Evolutionary conservation across 2,329 filamentous ascomycete genomes (phyloP).

Genomic region (Colletotrichum euphorbiae): DNA sequence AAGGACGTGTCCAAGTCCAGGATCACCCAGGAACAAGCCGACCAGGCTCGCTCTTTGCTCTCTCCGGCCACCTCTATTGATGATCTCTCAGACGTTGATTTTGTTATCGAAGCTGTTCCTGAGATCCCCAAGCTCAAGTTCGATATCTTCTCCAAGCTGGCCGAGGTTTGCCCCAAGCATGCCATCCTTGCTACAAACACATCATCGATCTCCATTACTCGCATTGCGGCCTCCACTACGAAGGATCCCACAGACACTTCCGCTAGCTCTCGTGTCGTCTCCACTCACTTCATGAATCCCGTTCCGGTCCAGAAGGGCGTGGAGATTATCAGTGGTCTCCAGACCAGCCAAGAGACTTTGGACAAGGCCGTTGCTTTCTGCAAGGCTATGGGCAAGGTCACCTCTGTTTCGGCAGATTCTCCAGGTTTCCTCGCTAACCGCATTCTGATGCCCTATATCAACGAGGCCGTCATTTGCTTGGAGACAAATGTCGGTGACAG

Average conservation of each 20-base stretch:
- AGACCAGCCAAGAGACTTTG: constrained; percentile 86
- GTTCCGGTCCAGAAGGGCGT: constrained; percentile 97
- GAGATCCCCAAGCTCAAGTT: constrained; percentile 91
- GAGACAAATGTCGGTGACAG: constrained; percentile 91
- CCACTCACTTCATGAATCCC: constrained; percentile 99
- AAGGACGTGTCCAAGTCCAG: constrained; percentile 93
- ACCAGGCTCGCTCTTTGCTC: constrained; percentile 77
- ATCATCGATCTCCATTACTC: constrained; percentile 97
- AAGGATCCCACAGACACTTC: constrained; percentile 82
- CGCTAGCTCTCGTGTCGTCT: constrained; percentile 87
- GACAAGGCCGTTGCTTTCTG: constrained; percentile 88
- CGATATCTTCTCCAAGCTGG: constrained; percentile 86
- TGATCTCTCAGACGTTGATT: constrained; percentile 85
- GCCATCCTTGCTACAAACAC: constrained; percentile 97
- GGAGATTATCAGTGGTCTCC: constrained; percentile 94
- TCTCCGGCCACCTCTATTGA: constrained; percentile 79
- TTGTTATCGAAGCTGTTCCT: constrained; percentile 97
- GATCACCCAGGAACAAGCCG: constrained; percentile 84
- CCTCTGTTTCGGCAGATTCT: constrained; percentile 87
- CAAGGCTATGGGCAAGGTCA: constrained; percentile 91
- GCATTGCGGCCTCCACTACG: constrained; percentile 89
- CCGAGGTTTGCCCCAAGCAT: constrained; percentile 83
- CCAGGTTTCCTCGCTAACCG: constrained; percentile 96
- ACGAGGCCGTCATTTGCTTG: constrained; percentile 95
- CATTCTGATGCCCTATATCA: constrained; percentile 99